Conservation (phyloP, 139 green algal species). For the Marvania coccoides region DNA sequence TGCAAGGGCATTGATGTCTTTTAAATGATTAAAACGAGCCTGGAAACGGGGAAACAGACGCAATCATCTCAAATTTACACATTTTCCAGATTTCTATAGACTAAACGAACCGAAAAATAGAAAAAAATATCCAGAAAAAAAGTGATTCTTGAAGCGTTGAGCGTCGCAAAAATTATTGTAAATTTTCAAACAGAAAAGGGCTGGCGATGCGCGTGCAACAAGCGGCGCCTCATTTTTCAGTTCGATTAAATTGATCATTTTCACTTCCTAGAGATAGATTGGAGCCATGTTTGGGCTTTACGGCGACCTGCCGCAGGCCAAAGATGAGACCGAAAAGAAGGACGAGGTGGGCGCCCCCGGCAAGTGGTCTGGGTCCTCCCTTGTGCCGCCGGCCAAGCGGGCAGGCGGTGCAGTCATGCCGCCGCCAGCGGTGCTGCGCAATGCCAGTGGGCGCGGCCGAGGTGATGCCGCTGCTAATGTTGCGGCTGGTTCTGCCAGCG, state of each 20-base stretch:
- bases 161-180: neutral
- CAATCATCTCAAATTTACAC: too few relatives aligned
- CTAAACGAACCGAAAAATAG: neutral
- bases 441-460: too few relatives aligned
- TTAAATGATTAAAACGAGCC: too few relatives aligned
- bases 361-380: slow-evolving; percentile 1
- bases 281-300: slow-evolving; percentile 43
- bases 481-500: too few relatives aligned
- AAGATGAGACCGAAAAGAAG: slow-evolving; percentile 19
- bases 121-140: neutral
- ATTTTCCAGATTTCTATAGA: too few relatives aligned
- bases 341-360: neutral
- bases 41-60: too few relatives aligned
- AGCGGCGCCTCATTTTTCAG: neutral
- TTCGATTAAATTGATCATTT: too few relatives aligned
- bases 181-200: neutral
- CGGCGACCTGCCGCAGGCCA: slow-evolving; percentile 43
- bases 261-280: too few relatives aligned
- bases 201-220: neutral
- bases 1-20: too few relatives aligned
- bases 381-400: neutral
- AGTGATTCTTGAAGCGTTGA: neutral
- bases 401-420: too few relatives aligned
- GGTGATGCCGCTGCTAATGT: too few relatives aligned
- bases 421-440: too few relatives aligned